phyloP scores from a whole-genome alignment of 495 filamentous ascomycete genomes.

The Lasiosphaeria hispida region DNA sequence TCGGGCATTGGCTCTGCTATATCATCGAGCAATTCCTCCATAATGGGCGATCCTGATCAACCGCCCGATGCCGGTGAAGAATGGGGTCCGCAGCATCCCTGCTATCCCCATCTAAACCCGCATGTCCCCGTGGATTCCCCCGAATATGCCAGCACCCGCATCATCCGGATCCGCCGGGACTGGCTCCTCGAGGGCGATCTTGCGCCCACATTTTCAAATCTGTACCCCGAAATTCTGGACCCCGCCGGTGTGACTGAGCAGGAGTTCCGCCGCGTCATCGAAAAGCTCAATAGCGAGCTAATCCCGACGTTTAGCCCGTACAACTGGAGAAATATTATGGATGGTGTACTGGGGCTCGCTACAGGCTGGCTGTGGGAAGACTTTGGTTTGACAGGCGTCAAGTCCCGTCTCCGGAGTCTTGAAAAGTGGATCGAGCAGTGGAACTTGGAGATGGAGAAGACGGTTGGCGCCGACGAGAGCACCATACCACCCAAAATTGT shows the following conservation, averaged over 20 bases:
- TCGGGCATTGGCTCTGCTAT: slow-evolving; percentile 49
- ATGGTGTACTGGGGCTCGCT: slow-evolving; percentile 69
- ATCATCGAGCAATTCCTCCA: slow-evolving; percentile 51
- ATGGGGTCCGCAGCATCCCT: slow-evolving; percentile 89
- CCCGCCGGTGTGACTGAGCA: slow-evolving; percentile 73
- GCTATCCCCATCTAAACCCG: slow-evolving; percentile 89
- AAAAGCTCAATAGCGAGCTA: slow-evolving; percentile 71
- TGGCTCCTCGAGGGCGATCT: slow-evolving; percentile 89
- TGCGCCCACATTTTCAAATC: slow-evolving; percentile 88
- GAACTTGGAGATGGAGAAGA: slow-evolving; percentile 64
- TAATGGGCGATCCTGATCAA: slow-evolving; percentile 50
- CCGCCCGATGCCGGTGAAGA: slow-evolving; percentile 54
- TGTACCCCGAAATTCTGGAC: slow-evolving; percentile 93
- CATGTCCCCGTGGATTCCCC: slow-evolving; percentile 76
- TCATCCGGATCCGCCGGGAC: slow-evolving; percentile 87
- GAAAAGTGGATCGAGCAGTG: slow-evolving; percentile 79
- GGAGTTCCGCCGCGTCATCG: slow-evolving; percentile 77
- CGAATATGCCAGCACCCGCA: slow-evolving; percentile 72
- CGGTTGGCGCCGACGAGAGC: slow-evolving; percentile 50
- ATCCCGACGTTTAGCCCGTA: slow-evolving; percentile 72
- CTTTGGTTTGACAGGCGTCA: slow-evolving; percentile 67
- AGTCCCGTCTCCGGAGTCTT: slow-evolving; percentile 61
- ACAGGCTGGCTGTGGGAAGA: slow-evolving; percentile 97
- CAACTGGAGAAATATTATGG: slow-evolving; percentile 65
- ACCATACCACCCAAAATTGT: slow-evolving; percentile 65